These are phyloP conservation scores for Penicillium paneum DNA, from an alignment of 2,329 filamentous ascomycete species.

Conservation along the genomic window DNA sequence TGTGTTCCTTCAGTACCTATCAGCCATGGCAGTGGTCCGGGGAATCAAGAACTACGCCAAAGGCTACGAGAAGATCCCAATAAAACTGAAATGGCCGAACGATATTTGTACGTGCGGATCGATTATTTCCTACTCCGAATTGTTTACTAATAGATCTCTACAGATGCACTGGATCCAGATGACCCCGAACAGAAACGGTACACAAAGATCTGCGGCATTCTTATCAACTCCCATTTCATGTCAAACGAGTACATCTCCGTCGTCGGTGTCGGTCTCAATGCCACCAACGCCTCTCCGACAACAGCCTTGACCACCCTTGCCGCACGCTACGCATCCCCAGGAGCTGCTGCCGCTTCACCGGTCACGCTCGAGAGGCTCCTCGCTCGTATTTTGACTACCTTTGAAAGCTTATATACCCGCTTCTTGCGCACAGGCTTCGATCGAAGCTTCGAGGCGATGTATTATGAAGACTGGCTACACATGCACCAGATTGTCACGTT, in stretches of 20 bases:
- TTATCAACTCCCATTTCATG: conserved; percentile 82
- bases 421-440: conserved; percentile 78
- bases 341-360: conserved; percentile 56
- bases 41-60: conserved; percentile 76
- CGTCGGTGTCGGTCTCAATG: conserved; percentile 82
- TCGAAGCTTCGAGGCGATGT: conserved; percentile 66
- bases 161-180: conserved; percentile 64
- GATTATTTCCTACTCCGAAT: background rate
- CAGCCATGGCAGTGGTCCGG: conserved; percentile 80
- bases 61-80: conserved; percentile 70
- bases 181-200: conserved; percentile 54
- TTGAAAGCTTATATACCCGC: conserved; percentile 71
- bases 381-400: conserved; percentile 70
- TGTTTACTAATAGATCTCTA: background rate
- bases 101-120: conserved; percentile 67
- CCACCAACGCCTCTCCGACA: conserved; percentile 77
- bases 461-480: conserved; percentile 85
- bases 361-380: conserved; percentile 77
- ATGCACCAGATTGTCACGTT: conserved; percentile 70
- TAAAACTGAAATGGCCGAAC: conserved; percentile 97
- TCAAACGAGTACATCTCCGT: conserved; percentile 77
- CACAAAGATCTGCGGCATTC: conserved; percentile 88
- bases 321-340: conserved; percentile 38
- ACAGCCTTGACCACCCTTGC: conserved; percentile 78
- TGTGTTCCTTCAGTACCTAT: conserved; percentile 90